Conservation (phyloP, 1,139 yeast species). For the Candida freyschussii region DNA sequence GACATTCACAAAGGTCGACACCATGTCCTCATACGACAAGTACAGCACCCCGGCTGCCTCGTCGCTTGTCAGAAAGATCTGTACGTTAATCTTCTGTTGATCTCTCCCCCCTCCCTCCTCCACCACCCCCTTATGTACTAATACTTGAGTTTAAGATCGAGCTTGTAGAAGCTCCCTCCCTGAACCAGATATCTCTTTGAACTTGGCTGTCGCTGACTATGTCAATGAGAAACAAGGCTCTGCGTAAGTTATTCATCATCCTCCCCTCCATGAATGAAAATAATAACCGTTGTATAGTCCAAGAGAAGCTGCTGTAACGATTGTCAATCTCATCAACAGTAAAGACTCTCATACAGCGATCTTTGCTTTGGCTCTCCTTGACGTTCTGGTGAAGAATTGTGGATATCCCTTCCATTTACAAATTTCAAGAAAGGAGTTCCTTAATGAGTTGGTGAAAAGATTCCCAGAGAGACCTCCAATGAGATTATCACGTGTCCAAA, state of each 20-base stretch:
- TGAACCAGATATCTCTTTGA: constrained; percentile 86
- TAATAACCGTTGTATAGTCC: constrained; percentile 40
- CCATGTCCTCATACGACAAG: constrained; percentile 17
- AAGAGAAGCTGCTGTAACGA: constrained; percentile 89
- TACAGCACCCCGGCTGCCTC: constrained; percentile 20
- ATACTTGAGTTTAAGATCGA: too few species aligned
- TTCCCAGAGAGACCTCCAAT: constrained; percentile 95
- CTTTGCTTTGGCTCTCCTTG: constrained; percentile 57
- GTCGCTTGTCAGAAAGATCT: constrained; percentile 26
- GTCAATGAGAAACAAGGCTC: constrained; percentile 90
- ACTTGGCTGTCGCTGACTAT: constrained; percentile 88
- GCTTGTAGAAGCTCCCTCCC: constrained; percentile 82
- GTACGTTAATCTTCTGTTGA: too few species aligned
- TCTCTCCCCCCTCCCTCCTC: too few species aligned
- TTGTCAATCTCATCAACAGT: constrained; percentile 78
- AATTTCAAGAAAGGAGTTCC: constrained; percentile 88
- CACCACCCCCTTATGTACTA: too few species aligned
- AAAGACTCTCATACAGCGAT: constrained; percentile 75
- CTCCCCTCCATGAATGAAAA: not conserved
- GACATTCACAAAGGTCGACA: too few species aligned
- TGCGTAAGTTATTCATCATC: constrained; percentile 33
- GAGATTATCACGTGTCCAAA: constrained; percentile 76
- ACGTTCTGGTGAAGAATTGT: constrained; percentile 92
- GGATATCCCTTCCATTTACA: constrained; percentile 97
- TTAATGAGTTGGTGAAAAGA: constrained; percentile 85